These are phyloP conservation scores for Candida albicans DNA, from an alignment of 1,139 yeast species.

Conservation along the genomic window DNA sequence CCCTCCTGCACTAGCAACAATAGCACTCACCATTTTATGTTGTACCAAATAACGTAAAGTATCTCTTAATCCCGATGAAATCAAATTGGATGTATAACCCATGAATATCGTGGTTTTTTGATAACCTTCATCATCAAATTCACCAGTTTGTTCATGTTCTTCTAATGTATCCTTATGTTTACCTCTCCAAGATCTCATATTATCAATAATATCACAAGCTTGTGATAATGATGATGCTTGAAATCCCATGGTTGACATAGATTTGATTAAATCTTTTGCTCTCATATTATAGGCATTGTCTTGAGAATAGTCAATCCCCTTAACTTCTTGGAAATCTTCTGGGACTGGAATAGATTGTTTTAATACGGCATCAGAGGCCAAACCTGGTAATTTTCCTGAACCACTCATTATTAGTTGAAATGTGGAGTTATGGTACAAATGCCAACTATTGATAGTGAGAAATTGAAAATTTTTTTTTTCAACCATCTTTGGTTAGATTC, in stretches of 20 bases:
- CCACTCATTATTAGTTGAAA: neutral
- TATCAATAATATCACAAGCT: constrained; percentile 88
- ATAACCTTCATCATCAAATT: constrained; percentile 75
- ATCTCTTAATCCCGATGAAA: constrained; percentile 91
- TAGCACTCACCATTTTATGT: constrained; percentile 90
- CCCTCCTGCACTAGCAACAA: constrained; percentile 97
- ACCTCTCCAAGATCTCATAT: constrained; percentile 94
- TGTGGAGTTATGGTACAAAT: neutral
- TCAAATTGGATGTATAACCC: constrained; percentile 97
- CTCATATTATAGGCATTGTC: constrained; percentile 67
- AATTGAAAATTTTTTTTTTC: no score
- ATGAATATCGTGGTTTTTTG: constrained; percentile 88
- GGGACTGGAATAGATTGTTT: constrained; percentile 87
- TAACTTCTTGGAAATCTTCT: constrained; percentile 69
- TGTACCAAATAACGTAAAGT: constrained; percentile 86
- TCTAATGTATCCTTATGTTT: constrained; percentile 61
- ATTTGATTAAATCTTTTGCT: constrained; percentile 72
- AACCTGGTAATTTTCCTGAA: constrained; percentile 46
- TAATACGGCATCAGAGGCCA: constrained; percentile 86
- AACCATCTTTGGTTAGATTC: no score
- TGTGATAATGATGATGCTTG: constrained; percentile 85
- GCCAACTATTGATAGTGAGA: no score
- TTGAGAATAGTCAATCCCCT: constrained; percentile 85
- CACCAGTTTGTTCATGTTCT: constrained; percentile 71
- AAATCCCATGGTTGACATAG: constrained; percentile 97